Evolutionary conservation across 116 monocot genomes (phyloP).

Genomic region (Trichopus zeylanicus): DNA sequence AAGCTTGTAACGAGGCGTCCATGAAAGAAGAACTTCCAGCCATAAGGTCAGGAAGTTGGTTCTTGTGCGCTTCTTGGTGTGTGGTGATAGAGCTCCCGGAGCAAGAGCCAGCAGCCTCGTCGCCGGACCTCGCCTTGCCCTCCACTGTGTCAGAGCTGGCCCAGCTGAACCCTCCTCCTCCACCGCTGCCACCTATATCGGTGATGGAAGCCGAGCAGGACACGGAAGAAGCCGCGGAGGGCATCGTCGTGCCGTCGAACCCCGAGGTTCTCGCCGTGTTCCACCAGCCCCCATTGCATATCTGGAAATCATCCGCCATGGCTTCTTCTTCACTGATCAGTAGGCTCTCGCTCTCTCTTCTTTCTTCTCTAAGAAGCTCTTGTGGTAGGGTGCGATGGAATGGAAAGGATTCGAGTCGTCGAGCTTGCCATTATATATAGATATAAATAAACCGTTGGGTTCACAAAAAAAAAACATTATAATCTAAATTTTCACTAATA

Average conservation of each 20-base stretch:
- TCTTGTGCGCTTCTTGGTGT: conserved; percentile 11
- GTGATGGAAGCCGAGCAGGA: conserved; percentile 28
- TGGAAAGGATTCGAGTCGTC: conserved; percentile 9
- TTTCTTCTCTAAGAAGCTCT: not conserved
- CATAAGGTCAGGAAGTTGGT: not conserved
- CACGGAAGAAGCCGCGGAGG: conserved; percentile 2
- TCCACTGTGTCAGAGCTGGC: not conserved
- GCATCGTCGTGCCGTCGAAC: conserved; percentile 12
- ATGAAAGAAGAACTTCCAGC: not conserved
- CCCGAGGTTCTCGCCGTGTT: conserved; percentile 20
- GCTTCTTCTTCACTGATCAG: not conserved
- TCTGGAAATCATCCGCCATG: conserved; percentile 62
- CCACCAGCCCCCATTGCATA: conserved; percentile 38
- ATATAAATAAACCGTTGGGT: not conserved
- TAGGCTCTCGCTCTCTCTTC: too few relatives aligned
- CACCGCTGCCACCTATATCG: conserved; percentile 9
- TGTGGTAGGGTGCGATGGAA: conserved; percentile 1
- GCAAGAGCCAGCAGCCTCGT: conserved; percentile 20
- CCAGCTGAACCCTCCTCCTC: not conserved
- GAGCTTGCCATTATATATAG: not conserved
- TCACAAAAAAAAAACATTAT: not conserved
- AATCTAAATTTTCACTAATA: too few relatives aligned
- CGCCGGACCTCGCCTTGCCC: conserved; percentile 23
- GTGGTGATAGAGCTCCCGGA: conserved; percentile 22
- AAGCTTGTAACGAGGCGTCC: conserved; percentile 16